These are phyloP conservation scores for Hypoxylon fuscum DNA, from an alignment of 495 filamentous ascomycete species.

Conservation along the genomic window DNA sequence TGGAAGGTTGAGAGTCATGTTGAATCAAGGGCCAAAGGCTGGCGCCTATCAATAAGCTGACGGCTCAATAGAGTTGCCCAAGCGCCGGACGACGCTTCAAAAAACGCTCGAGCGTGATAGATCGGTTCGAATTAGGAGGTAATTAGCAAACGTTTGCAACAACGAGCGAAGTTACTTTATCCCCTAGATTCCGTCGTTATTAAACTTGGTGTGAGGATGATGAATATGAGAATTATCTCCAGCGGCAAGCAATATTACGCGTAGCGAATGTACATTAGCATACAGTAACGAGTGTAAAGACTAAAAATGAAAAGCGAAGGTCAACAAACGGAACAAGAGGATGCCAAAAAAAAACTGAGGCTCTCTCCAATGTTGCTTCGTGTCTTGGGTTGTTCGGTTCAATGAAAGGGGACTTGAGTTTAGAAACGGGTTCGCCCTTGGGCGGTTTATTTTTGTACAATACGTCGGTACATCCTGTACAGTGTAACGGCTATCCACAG, in stretches of 20 bases:
- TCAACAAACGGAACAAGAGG: constrained; percentile 30
- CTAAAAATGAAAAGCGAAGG: constrained; percentile 36
- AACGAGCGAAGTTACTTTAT: constrained; percentile 21
- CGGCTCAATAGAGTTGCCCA: constrained; percentile 18
- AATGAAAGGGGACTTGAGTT: constrained; percentile 35
- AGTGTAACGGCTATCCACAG: constrained; percentile 27
- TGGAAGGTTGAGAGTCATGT: constrained; percentile 58
- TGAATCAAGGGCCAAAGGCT: constrained; percentile 42
- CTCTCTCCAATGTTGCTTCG: constrained; percentile 31
- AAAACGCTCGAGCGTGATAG: background rate
- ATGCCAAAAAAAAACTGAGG: constrained; percentile 28
- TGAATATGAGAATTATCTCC: constrained; percentile 11
- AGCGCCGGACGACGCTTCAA: constrained; percentile 21
- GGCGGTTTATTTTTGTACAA: constrained; percentile 40
- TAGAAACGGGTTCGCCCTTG: constrained; percentile 27
- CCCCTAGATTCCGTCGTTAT: constrained; percentile 1
- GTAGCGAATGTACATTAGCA: constrained; percentile 42
- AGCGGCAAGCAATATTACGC: constrained; percentile 28
- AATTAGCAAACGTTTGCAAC: constrained; percentile 20
- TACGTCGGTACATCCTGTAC: constrained; percentile 27
- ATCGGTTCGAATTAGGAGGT: constrained; percentile 9
- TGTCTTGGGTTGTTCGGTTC: constrained; percentile 11
- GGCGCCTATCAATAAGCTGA: constrained; percentile 34
- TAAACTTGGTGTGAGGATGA: constrained; percentile 1
- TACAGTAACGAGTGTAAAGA: constrained; percentile 45